Percentiles rank a stretch among this genome's conserved stretches.
phyloP scores from a whole-genome alignment of 129 eudicot species.

The Kitagawia praeruptora region DNA sequence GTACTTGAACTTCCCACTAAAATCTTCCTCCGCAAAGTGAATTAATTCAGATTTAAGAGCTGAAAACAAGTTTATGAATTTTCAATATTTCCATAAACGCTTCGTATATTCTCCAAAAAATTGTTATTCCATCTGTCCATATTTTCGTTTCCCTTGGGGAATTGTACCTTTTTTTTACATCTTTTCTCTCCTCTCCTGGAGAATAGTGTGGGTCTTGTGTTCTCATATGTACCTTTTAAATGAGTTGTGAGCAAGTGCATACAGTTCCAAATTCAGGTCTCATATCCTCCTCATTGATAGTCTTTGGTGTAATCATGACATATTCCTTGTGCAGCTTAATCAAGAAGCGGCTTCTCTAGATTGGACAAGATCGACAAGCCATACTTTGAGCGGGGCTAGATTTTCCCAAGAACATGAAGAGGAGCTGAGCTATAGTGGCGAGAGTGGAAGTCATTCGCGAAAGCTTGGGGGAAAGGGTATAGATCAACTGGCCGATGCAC shows the following conservation, averaged over 20 bases:
- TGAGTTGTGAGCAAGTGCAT: background rate
- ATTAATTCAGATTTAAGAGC: background rate
- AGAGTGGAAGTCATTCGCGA: constrained; percentile 25
- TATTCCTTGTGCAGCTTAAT: constrained; percentile 54
- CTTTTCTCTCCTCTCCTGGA: background rate
- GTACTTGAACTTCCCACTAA: background rate
- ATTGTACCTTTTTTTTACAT: background rate
- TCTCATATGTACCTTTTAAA: no score
- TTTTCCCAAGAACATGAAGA: constrained; percentile 32
- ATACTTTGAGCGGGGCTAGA: constrained; percentile 41
- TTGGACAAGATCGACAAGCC: constrained; percentile 78
- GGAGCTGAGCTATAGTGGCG: constrained; percentile 21
- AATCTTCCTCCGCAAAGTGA: background rate
- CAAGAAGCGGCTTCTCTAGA: constrained; percentile 68
- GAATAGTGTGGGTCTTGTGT: background rate
- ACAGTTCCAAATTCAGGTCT: background rate
- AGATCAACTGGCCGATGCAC: constrained; percentile 46
- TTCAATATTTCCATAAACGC: background rate
- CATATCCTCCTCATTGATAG: background rate
- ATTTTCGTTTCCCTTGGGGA: background rate
- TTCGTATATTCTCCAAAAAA: background rate
- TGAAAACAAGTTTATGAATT: background rate
- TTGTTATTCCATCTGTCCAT: background rate
- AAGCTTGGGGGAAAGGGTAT: constrained; percentile 67
- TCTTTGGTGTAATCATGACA: background rate